Percentiles rank a stretch among this genome's conserved stretches.
Conservation (phyloP, 1,139 yeast genomes). For the Pichia sp. region DNA sequence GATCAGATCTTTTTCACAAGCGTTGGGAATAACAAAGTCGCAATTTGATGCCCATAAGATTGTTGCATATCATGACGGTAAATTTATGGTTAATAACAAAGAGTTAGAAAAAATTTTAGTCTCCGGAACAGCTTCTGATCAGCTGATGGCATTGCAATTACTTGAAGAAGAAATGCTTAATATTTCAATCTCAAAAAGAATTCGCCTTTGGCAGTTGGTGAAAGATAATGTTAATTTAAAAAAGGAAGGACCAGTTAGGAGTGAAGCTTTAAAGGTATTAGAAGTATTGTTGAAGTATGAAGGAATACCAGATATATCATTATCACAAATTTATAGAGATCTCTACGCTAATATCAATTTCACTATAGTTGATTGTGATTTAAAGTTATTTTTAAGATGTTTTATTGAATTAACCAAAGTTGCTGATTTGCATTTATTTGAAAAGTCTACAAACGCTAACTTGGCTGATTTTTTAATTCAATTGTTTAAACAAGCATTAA, state of each 20-base stretch:
- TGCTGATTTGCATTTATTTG: conserved; percentile 48
- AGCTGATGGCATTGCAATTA: conserved; percentile 48
- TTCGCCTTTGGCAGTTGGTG: conserved; percentile 73
- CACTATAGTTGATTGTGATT: conserved; percentile 42
- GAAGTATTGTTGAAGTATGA: conserved; percentile 51
- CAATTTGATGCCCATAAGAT: conserved; percentile 4
- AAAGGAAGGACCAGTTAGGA: conserved; percentile 40
- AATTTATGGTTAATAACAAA: conserved; percentile 44
- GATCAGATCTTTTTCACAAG: conserved; percentile 12
- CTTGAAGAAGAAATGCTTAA: conserved; percentile 47
- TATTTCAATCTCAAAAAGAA: conserved; percentile 52
- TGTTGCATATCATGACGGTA: conserved; percentile 34
- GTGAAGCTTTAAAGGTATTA: conserved; percentile 50
- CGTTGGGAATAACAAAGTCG: conserved; percentile 9
- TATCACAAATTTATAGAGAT: conserved; percentile 53
- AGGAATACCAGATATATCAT: conserved; percentile 39
- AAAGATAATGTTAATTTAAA: conserved; percentile 46
- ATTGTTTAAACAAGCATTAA: conserved; percentile 11
- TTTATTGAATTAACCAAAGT: conserved; percentile 48
- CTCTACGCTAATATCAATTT: conserved; percentile 44
- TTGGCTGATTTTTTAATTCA: conserved; percentile 36
- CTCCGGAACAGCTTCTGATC: conserved; percentile 33
- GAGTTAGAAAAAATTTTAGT: conserved; percentile 36
- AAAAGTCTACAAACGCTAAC: conserved; percentile 42
- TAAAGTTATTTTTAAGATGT: conserved; percentile 49